These are phyloP conservation scores for Cucumis melo DNA, from an alignment of 306 rosid species.

Conservation along the genomic window DNA sequence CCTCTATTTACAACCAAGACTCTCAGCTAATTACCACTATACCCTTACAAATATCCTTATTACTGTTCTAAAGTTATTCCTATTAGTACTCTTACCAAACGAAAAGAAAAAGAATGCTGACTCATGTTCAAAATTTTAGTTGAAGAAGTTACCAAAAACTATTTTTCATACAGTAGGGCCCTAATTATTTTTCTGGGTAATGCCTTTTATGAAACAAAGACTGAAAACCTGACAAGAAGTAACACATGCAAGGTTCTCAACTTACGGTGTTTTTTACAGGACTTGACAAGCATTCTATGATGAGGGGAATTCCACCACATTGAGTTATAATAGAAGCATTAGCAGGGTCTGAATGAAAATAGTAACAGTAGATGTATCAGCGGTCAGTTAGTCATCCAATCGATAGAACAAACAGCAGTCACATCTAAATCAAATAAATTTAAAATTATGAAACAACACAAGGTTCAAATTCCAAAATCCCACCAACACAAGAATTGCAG, in stretches of 20 bases:
- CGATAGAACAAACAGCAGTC: background rate
- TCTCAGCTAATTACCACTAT: background rate
- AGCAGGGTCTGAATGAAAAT: slow-evolving; percentile 28
- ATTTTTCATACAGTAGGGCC: background rate
- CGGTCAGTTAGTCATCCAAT: background rate
- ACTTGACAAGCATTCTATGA: slow-evolving; percentile 76
- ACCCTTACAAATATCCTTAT: background rate
- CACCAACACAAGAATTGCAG: slow-evolving; percentile 78
- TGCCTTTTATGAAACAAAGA: background rate
- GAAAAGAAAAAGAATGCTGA: background rate
- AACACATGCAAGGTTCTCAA: slow-evolving; percentile 5
- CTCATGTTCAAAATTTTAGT: background rate
- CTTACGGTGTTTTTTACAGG: slow-evolving; percentile 86
- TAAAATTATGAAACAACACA: background rate
- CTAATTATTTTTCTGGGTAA: background rate
- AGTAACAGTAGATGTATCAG: background rate
- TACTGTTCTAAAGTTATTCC: background rate
- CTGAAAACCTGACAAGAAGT: slow-evolving; percentile 3
- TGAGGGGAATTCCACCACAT: slow-evolving; percentile 56
- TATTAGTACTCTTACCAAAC: too few relatives aligned
- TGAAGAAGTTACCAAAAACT: background rate
- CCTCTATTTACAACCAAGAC: background rate
- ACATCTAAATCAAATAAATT: background rate
- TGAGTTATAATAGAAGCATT: slow-evolving; percentile 45
- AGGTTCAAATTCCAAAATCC: slow-evolving; percentile 8